A percentile compares a stretch with the other conserved stretches of the same genome.
phyloP scores from a whole-genome alignment of 768 basidiomycete species.

The Kondoa subrosea region DNA sequence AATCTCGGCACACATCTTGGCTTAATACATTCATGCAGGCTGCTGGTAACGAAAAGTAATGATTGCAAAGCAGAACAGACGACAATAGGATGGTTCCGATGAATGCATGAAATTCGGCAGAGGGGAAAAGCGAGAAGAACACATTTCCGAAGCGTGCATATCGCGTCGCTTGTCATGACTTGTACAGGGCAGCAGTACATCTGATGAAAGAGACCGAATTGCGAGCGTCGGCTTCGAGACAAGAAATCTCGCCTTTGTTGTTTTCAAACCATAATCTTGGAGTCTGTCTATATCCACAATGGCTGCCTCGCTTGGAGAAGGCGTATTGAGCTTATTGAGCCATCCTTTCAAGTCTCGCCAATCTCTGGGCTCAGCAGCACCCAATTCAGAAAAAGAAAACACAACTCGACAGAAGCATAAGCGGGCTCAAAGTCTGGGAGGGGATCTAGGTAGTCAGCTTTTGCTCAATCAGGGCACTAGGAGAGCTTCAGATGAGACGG shows the following conservation, averaged over 20 bases:
- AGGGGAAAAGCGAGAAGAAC: no score
- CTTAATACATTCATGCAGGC: no score
- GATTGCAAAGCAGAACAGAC: no score
- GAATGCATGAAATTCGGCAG: no score
- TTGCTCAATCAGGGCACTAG: conserved; percentile 13
- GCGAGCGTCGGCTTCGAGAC: no score
- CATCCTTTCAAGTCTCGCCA: neutral
- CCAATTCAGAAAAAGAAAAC: neutral
- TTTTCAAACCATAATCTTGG: neutral
- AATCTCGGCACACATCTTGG: no score
- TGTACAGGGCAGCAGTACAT: no score
- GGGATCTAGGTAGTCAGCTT: conserved; percentile 10
- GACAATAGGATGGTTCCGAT: no score
- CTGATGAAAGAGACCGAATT: no score
- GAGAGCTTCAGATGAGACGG: conserved; percentile 12
- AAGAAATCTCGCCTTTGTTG: no score
- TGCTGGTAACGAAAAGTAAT: no score
- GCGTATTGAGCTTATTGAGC: neutral
- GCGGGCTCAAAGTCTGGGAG: conserved; percentile 23
- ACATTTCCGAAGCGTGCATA: no score
- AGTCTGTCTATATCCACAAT: neutral
- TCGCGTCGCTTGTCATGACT: neutral
- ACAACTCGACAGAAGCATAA: conserved; percentile 9
- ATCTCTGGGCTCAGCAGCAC: neutral
- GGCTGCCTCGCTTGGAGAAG: neutral